Base-by-base conservation (phyloP, 2,329 filamentous ascomycete species). In the Botryotinia narcissicola region DNA sequence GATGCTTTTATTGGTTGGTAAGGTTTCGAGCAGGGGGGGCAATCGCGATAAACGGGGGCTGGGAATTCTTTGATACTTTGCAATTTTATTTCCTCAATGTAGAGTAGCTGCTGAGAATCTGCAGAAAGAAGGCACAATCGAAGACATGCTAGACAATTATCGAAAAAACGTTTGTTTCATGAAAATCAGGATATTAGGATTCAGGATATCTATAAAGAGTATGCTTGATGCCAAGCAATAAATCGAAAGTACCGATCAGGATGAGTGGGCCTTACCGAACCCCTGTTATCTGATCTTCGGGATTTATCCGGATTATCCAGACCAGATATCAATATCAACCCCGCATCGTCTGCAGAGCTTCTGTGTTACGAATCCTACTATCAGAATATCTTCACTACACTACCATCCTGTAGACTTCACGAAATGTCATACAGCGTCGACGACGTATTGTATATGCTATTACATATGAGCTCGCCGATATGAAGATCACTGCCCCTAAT, bases 1-100 rank as follows among this genome's bases (percentile, higher is more conserved):
- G 70, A 67, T 8, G 70, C 68, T 37, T 14, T 72, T 42, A 67
- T 54, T 72, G 60, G 46, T 42, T 72, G 32, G 59, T 12, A 66
- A n/a, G 37, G 51, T 20, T 57, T 69, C 25, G 14, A 57, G 37
- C 66, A 57, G 66, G 66, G 66, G 66, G 32, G 66, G 1, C 10
- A n/a, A 42, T 69, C 1, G 29, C 25, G 48, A 57, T 59, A 57
- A 69, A 57, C 20, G 35, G 66, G 29, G 66, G 48, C 66, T 44
- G 35, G 18, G 22, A 42, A 32, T 40, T 42, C 40, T 6, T 18
- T 14, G 40, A 29, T 57, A n/a, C 16, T 14, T 40, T 40, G 37
- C 48, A 35, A 29, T 20, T 18, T 25, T 46, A 25, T 42, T 7
- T 25, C 29, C 6, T 48, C 37, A 6, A 22, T 42, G 29, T 22